Base-by-base conservation (phyloP, 495 filamentous ascomycete genomes). In the Hyaloscypha hepaticicola region DNA sequence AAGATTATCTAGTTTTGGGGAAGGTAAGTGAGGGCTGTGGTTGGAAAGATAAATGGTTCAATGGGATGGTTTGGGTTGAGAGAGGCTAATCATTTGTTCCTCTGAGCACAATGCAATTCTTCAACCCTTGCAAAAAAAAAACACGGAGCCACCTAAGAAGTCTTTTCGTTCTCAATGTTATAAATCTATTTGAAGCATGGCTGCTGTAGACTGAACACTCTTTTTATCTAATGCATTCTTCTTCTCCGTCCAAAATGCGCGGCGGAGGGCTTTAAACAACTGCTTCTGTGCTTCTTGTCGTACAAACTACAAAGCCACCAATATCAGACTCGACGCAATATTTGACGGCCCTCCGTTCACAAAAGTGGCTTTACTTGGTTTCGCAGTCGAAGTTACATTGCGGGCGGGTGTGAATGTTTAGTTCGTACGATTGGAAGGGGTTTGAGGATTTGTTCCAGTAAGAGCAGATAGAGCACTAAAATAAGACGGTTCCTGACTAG, bases 401-500 rank as follows among this genome's bases (percentile, higher is more conserved):
- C 11, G 9, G n/a, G n/a, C 50, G 12, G 19, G 19, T 45, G 38
- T 16, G 38, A 16, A 45, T 9, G 38, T 41, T 14, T 14, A 6
- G 12, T 41, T 41, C 19, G 38, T 52, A 25, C 50, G 3, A 24
- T 52, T 52, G 22, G 11, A 8, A 25, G 22, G 50, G 9, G 22
- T 9, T 7, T 52, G 50, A 31, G 38, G 16, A 56, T 21, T 21
- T 7, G 28, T 33, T 14, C 52, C 52, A 29, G 61, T 64, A 14
- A 77, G 64, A 9, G 67, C 76, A 8, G 60, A 56, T 16, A 70
- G 65, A 31, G 77, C 72, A 26, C 69, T 78, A 50, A 72, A 68
- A 65, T 83, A 86, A 0, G 85, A 85, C 3, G 83, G 80, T 75
- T 88, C 85, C 75, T 82, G 82, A 4, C 45, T 69, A 14, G 82